Evolutionary conservation across 768 basidiomycete genomes (phyloP).

Genomic region (Auricularia sp.): DNA sequence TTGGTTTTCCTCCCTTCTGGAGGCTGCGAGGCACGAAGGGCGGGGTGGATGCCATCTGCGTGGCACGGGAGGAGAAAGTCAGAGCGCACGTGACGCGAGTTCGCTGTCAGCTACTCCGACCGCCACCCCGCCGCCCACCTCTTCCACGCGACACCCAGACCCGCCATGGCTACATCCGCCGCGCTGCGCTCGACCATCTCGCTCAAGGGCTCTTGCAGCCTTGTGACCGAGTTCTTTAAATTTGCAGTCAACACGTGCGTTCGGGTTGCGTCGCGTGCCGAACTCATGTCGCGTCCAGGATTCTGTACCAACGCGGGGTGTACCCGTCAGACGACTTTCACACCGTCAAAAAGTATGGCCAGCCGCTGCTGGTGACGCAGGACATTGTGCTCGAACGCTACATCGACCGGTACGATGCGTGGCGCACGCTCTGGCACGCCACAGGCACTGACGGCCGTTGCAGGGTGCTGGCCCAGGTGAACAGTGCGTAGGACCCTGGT

Average conservation of each 20-base stretch:
- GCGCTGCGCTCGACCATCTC: slow-evolving; percentile 66
- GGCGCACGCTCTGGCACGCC: not conserved
- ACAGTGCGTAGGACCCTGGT: slow-evolving; percentile 46
- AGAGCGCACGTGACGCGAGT: too few species aligned
- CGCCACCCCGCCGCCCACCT: too few species aligned
- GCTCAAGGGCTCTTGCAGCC: slow-evolving; percentile 85
- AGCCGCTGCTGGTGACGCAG: slow-evolving; percentile 89
- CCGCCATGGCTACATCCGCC: slow-evolving; percentile 1
- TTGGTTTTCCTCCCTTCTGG: too few species aligned
- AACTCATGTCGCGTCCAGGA: slow-evolving; percentile 35
- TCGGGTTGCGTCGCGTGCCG: not conserved
- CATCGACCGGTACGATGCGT: slow-evolving; percentile 52
- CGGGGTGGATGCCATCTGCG: too few species aligned
- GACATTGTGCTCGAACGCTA: slow-evolving; percentile 91
- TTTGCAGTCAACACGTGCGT: slow-evolving; percentile 94
- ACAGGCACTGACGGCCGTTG: not conserved
- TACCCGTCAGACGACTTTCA: slow-evolving; percentile 98
- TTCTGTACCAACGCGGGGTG: slow-evolving; percentile 91
- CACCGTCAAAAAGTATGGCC: slow-evolving; percentile 98
- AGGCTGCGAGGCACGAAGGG: too few species aligned
- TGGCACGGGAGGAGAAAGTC: too few species aligned
- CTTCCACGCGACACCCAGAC: too few species aligned
- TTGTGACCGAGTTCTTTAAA: slow-evolving; percentile 99
- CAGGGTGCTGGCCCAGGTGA: slow-evolving; percentile 85
- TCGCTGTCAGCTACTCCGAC: too few species aligned